Evolutionary conservation across 2,329 filamentous ascomycete species (phyloP), one percentile per base, ranked within the genome.

Genomic region (Chaetomiaceae sp.): DNA sequence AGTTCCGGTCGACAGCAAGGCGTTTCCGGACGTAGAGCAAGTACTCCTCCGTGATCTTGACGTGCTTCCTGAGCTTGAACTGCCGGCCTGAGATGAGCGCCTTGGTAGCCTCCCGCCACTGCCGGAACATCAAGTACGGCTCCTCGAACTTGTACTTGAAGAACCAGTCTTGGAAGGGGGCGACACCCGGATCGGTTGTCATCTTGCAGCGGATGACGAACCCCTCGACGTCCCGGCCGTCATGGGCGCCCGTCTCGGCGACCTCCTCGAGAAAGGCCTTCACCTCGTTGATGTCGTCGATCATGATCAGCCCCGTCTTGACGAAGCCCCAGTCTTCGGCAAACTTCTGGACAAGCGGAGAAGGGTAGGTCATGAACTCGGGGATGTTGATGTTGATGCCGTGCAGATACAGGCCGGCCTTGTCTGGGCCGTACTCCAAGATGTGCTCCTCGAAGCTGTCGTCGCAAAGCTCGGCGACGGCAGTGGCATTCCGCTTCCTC

Each of bases 111-210:
- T 99, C 93, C 55, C 93, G 85, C 93, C 93, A 99, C 72, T 99
- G 93, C 20, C 93, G 84, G 70, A 97, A 99, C 89, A 99, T 95
- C 54, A 99, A 74, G 66, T 99, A 99, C 0, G 93, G 93, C 71
- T 99, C 93, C 65, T 99, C 93, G 54, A 99, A 99, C 72, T 99
- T 99, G 80, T 91, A 99, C 70, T 99, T 99, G 83, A 99, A 99
- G 70, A 99, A 99, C 93, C 93, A 99, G 67, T 99, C 91, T n/a
- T 80, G 72, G 66, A 84, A 93, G 0, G 80, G 78, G 2, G 67
- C 68, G 13, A 67, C 65, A 1, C 69, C 71, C 0, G 73, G 72
- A 23, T 82, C 69, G n/a, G 69, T 64, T 14, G 76, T 73, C 74
- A 74, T 83, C 72, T 82, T 88, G 78, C 93, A 97, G 50, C 93